Conservation (phyloP, 139 green algal species). For the Chlamydomonas sp. region DNA sequence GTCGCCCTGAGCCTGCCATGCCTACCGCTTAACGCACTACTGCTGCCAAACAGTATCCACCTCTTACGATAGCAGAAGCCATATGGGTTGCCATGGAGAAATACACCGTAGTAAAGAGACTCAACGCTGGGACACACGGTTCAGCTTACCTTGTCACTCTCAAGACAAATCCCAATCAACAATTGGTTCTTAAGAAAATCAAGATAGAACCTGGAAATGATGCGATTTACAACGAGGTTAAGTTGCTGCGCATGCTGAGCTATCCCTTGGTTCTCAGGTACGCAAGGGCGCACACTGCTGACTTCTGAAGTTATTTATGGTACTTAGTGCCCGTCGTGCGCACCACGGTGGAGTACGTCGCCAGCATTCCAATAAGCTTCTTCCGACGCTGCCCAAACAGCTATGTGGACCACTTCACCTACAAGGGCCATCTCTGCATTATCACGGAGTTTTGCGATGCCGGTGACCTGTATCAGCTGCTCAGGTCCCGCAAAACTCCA, state of each 20-base stretch:
- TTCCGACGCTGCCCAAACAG: constrained; percentile 11
- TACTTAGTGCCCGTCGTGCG: background rate
- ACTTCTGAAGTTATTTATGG: background rate
- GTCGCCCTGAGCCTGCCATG: no score
- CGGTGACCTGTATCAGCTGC: constrained; percentile 67
- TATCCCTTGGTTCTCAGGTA: constrained; percentile 70
- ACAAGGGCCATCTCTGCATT: constrained; percentile 71
- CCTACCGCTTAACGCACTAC: no score
- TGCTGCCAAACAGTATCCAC: no score
- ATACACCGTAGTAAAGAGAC: constrained; percentile 63
- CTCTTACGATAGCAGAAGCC: no score
- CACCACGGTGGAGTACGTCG: no score
- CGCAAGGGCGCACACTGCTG: constrained; percentile 6
- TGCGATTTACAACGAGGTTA: constrained; percentile 62
- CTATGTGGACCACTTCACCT: constrained; percentile 67
- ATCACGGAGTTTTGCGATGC: constrained; percentile 75
- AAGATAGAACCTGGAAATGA: constrained; percentile 45
- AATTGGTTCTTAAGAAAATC: constrained; percentile 72
- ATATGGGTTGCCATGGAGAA: constrained; percentile 52
- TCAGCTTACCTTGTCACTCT: constrained; percentile 57
- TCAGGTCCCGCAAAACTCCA: constrained; percentile 44
- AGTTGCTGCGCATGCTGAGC: constrained; percentile 57
- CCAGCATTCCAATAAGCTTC: background rate
- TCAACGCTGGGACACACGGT: constrained; percentile 66
- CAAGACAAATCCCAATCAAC: constrained; percentile 33